Evolutionary conservation across 352 stramenopile genomes (phyloP).

Genomic region (Phytophthora colocasiae): DNA sequence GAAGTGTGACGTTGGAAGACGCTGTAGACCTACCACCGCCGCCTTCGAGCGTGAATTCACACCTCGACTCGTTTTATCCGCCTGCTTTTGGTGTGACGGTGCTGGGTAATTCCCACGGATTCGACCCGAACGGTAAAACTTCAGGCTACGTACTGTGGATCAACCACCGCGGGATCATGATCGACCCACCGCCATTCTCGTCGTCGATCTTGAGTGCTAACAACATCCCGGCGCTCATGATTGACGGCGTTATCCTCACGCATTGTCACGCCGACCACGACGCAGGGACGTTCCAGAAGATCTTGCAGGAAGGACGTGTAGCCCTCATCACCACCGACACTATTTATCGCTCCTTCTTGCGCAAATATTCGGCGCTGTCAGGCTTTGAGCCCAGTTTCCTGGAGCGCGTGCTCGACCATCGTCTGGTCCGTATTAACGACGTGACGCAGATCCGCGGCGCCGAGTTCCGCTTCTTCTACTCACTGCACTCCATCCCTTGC

Average conservation of each 20-base stretch:
- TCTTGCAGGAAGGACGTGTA: conserved; percentile 94
- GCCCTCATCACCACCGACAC: conserved; percentile 96
- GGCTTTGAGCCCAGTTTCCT: conserved; percentile 92
- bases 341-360: conserved; percentile 97
- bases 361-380: conserved; percentile 96
- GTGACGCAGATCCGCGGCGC: conserved; percentile 94
- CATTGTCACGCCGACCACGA: conserved; percentile 98
- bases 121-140: conserved; percentile 94
- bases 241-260: conserved; percentile 97
- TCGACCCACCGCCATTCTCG: conserved; percentile 95
- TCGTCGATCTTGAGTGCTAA: conserved; percentile 86
- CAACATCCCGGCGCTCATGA: conserved; percentile 92
- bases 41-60: conserved; percentile 37
- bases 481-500: conserved; percentile 96
- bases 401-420: conserved; percentile 92
- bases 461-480: conserved; percentile 97
- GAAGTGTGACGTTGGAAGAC: conserved; percentile 66
- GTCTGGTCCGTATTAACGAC: conserved; percentile 93
- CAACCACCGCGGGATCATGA: conserved; percentile 97
- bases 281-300: conserved; percentile 97
- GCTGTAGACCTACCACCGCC: conserved; percentile 61
- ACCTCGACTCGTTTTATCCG: conserved; percentile 89
- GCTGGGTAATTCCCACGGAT: conserved; percentile 95
- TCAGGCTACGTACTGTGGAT: conserved; percentile 98
- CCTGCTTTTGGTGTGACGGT: conserved; percentile 96